These are phyloP conservation scores for Penicillium aurantiogriseum DNA, from an alignment of 2,329 filamentous ascomycete genomes.

Conservation along the genomic window DNA sequence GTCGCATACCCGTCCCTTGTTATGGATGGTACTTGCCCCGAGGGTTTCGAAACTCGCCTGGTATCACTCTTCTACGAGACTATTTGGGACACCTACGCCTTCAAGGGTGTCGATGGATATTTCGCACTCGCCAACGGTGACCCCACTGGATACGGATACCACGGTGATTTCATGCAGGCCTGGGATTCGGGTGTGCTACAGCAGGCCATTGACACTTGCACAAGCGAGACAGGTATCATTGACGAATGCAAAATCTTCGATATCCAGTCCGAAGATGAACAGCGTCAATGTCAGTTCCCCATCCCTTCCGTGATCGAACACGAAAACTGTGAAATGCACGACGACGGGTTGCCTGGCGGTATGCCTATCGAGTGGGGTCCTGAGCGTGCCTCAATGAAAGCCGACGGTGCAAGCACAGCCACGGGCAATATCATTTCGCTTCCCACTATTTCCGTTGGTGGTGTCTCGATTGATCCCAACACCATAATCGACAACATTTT, in stretches of 20 bases:
- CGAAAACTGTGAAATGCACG: constrained; percentile 61
- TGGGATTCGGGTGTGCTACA: constrained; percentile 72
- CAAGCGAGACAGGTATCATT: constrained; percentile 65
- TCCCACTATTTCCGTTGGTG: constrained; percentile 12
- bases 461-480: constrained; percentile 4
- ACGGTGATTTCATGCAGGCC: constrained; percentile 77
- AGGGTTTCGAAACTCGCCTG: constrained; percentile 64
- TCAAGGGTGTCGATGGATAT: constrained; percentile 60
- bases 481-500: constrained; percentile 4
- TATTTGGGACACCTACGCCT: constrained; percentile 73
- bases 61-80: constrained; percentile 81
- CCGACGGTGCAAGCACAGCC: neutral
- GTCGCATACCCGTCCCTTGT: constrained; percentile 76
- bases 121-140: constrained; percentile 81
- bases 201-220: constrained; percentile 72
- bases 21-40: constrained; percentile 73
- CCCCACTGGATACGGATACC: constrained; percentile 69
- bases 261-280: constrained; percentile 59
- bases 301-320: constrained; percentile 54
- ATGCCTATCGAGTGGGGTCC: constrained; percentile 50
- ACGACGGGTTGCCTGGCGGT: constrained; percentile 65
- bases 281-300: constrained; percentile 61
- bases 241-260: constrained; percentile 73
- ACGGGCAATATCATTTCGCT: neutral
- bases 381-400: constrained; percentile 34